These are phyloP conservation scores for Aristolochia fimbriata DNA, from an alignment of 164 flowering plant genomes.

Conservation along the genomic window DNA sequence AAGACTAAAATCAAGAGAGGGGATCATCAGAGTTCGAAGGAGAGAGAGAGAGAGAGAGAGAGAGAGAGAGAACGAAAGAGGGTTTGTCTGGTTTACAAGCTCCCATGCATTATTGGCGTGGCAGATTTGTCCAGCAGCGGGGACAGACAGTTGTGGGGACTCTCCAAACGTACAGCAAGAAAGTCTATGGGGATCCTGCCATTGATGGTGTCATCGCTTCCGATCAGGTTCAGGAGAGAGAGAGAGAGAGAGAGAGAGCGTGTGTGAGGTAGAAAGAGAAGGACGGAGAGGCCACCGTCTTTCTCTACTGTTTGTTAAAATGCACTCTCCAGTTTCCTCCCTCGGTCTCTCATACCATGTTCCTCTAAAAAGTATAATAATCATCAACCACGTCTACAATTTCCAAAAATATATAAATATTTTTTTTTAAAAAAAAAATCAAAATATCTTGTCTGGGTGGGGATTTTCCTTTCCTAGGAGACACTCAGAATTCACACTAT, in stretches of 20 bases:
- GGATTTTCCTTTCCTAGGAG: too few species aligned
- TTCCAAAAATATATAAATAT: too few species aligned
- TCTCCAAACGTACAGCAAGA: conserved; percentile 5
- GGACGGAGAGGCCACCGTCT: background rate
- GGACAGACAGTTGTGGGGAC: conserved; percentile 55
- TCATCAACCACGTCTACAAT: too few species aligned
- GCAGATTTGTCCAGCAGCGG: conserved; percentile 50
- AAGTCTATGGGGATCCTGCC: conserved; percentile 7
- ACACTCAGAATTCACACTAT: too few species aligned
- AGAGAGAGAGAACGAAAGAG: conserved; percentile 8
- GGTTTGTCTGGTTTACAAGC: conserved; percentile 28
- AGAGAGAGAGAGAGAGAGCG: too few species aligned
- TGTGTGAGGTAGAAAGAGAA: too few species aligned
- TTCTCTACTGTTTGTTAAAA: background rate
- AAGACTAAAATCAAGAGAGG: too few species aligned
- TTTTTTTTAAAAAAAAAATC: too few species aligned
- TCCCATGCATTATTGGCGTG: conserved; percentile 43
- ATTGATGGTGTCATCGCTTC: conserved; percentile 11
- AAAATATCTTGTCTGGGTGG: too few species aligned
- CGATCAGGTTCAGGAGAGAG: background rate
- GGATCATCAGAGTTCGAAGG: too few species aligned
- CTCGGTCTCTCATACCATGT: too few species aligned
- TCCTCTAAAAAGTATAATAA: too few species aligned
- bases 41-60: background rate
- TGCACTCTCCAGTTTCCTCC: background rate